These are phyloP conservation scores for Aspergillus saccharolyticus DNA, from an alignment of 495 filamentous ascomycete genomes.

Conservation along the genomic window DNA sequence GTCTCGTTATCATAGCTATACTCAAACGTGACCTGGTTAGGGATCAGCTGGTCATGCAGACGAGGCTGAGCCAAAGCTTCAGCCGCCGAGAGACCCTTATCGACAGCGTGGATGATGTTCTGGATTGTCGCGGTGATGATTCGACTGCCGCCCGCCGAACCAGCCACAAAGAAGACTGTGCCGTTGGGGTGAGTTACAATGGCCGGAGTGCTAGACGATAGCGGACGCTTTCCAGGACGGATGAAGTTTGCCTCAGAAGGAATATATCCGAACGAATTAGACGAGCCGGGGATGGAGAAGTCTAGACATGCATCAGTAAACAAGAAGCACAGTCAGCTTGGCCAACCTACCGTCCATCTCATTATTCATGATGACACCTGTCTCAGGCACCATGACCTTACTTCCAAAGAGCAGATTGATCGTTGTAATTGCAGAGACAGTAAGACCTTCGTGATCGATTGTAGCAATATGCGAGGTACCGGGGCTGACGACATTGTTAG, in stretches of 20 bases:
- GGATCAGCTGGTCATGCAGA: conserved; percentile 79
- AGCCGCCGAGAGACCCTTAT: conserved; percentile 51
- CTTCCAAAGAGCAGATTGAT: conserved; percentile 83
- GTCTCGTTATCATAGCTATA: conserved; percentile 63
- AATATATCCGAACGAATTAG: conserved; percentile 77
- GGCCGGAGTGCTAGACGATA: conserved; percentile 72
- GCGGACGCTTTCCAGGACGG: conserved; percentile 70
- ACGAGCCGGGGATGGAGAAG: conserved; percentile 70
- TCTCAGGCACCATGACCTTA: conserved; percentile 72
- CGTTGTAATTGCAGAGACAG: conserved; percentile 72
- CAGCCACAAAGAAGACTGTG: conserved; percentile 63
- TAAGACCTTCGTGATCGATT: conserved; percentile 62
- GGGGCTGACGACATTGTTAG: conserved; percentile 30
- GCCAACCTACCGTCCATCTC: conserved; percentile 73
- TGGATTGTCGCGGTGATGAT: conserved; percentile 85
- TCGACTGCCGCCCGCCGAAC: conserved; percentile 78
- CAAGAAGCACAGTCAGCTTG: not conserved
- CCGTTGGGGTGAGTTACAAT: conserved; percentile 67
- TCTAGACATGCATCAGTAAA: conserved; percentile 25
- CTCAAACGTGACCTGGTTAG: conserved; percentile 65
- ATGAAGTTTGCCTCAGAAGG: conserved; percentile 80
- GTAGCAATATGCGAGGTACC: conserved; percentile 75
- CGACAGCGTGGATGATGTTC: conserved; percentile 67
- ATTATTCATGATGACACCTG: conserved; percentile 84
- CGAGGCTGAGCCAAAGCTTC: conserved; percentile 63